phyloP scores from a whole-genome alignment of 2,329 filamentous ascomycete genomes.

The Parafenestella ontariensis region DNA sequence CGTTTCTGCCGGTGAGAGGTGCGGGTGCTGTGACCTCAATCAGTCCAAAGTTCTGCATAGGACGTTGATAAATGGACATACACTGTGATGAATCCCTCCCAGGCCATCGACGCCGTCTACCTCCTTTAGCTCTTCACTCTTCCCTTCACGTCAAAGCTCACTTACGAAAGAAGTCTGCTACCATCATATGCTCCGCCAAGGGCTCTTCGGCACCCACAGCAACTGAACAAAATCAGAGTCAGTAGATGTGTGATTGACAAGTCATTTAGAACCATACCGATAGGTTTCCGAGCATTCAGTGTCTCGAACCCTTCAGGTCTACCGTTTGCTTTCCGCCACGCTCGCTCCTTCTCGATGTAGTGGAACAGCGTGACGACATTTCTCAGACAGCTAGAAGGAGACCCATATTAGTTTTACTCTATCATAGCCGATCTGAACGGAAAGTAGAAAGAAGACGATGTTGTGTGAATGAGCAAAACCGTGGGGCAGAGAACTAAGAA shows the following conservation, averaged over 20 bases:
- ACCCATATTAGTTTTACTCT: neutral
- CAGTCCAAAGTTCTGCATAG: neutral
- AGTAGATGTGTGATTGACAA: neutral
- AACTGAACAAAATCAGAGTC: constrained; percentile 52
- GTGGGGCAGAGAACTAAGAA: neutral
- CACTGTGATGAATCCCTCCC: constrained; percentile 57
- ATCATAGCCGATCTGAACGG: neutral
- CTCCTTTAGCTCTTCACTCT: constrained; percentile 7
- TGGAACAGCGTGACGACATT: constrained; percentile 93
- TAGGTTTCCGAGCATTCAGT: constrained; percentile 75
- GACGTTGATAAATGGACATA: constrained; percentile 20
- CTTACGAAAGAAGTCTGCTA: constrained; percentile 79
- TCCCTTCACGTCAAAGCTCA: constrained; percentile 5
- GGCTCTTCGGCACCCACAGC: constrained; percentile 88
- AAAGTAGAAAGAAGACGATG: neutral
- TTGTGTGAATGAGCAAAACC: neutral
- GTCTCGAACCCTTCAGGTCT: constrained; percentile 74
- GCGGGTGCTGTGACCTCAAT: constrained; percentile 51
- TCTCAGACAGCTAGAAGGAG: constrained; percentile 71
- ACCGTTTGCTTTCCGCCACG: constrained; percentile 77
- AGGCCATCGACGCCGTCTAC: constrained; percentile 58
- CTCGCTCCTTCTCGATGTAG: constrained; percentile 85
- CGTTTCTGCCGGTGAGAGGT: constrained; percentile 55
- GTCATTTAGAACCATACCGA: constrained; percentile 50
- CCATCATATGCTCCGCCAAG: constrained; percentile 79